These are phyloP conservation scores for Penicillium macrosclerotiorum DNA, from an alignment of 495 filamentous ascomycete genomes.

Conservation along the genomic window DNA sequence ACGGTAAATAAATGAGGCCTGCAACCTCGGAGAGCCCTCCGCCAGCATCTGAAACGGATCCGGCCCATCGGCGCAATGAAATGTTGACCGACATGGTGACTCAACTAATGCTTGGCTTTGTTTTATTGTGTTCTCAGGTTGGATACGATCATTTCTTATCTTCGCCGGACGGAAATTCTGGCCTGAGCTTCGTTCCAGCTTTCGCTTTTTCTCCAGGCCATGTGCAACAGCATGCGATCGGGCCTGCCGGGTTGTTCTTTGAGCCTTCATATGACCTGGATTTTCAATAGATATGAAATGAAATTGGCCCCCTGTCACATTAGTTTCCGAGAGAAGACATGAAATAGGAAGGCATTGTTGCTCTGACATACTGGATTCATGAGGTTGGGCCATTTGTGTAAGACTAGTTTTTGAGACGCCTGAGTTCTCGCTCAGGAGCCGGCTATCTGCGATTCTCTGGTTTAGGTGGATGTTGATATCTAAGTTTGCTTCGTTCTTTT, in stretches of 20 bases:
- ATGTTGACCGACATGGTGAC: too few relatives aligned
- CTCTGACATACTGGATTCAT: background rate
- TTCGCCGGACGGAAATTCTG: conserved; percentile 24
- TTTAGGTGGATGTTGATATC: too few relatives aligned
- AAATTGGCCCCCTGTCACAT: conserved; percentile 8
- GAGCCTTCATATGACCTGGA: conserved; percentile 23
- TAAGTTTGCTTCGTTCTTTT: too few relatives aligned
- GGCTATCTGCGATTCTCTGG: too few relatives aligned
- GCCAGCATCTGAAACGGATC: conserved; percentile 31
- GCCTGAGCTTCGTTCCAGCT: conserved; percentile 22
- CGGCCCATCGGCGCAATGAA: conserved; percentile 2
- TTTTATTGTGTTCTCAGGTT: background rate
- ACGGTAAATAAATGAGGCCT: conserved; percentile 26
- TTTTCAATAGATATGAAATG: conserved; percentile 30
- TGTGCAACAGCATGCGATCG: conserved; percentile 34
- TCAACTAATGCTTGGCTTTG: background rate
- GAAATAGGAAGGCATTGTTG: background rate
- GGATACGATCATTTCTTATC: conserved; percentile 1
- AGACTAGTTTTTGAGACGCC: too few relatives aligned
- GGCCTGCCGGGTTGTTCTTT: conserved; percentile 19
- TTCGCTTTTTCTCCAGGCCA: conserved; percentile 33
- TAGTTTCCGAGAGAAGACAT: background rate
- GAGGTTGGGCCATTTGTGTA: background rate
- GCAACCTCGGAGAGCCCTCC: conserved; percentile 29
- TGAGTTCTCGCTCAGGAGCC: too few relatives aligned